Evolutionary conservation across 768 basidiomycete genomes (phyloP), one percentile per base, ranked within the genome.

Genomic region (Suillus alpinus): DNA sequence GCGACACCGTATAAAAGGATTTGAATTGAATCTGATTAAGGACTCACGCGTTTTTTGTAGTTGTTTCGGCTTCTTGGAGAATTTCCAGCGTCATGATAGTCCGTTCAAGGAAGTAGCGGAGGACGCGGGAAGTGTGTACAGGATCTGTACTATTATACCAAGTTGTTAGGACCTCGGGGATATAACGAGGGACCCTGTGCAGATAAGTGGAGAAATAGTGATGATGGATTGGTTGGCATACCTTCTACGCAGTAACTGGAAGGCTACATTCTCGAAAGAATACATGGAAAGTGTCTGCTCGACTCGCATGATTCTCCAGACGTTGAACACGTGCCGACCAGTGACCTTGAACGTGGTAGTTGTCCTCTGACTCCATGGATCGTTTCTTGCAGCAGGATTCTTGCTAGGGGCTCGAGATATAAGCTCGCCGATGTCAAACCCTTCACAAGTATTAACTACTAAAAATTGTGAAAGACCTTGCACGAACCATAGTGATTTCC

Each of bases 281-380:
- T 98, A 95, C 61, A 83, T 86, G 39, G 81, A 83, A 58, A 98
- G 74, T 20, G 81, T 86, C 62, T 87, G 83, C 67, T 98, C 96
- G 1, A 86, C 84, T 37, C 94, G 87, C 83, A 98, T 91, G 56
- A 98, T 85, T 59, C 95, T 81, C 95, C 95, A 98, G 14, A 93
- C 75, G 66, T 98, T 97, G 51, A 99, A 78, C 37, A 96, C 89
- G 69, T 99, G 95, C 18, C 97, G 82, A 0, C 97, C 97, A 23
- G 82, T 78, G 41, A 95, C 87, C 63, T 86, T 88, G 73, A 99
- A 89, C 2, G 88, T 91, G 2, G 94, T 89, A 2, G 87, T 86
- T 63, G 90, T 88, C 53, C 84, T 82, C 57, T 80, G 72, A 8
- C 83, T 86, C 91, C 94, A 97, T 64, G 85, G 81, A 58, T 89